These are phyloP conservation scores for Triticum timopheevii DNA, from an alignment of 176 grass and related monocot genomes.

Conservation along the genomic window DNA sequence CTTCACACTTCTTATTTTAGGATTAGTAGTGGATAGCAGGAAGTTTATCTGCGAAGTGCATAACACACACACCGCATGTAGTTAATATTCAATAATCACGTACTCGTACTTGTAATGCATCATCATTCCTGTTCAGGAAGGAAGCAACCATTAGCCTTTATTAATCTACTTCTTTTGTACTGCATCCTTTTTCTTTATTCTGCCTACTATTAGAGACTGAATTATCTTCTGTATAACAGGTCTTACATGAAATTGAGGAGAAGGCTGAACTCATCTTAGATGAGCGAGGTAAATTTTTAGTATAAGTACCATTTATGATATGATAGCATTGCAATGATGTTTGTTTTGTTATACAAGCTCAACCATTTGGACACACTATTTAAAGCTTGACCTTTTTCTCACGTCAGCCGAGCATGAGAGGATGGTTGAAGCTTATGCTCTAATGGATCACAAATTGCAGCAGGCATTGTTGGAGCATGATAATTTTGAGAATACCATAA, in stretches of 20 bases:
- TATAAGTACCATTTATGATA: not conserved
- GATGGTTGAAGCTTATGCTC: constrained; percentile 81
- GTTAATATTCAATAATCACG: not conserved
- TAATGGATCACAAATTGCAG: constrained; percentile 96
- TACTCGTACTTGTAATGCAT: not conserved
- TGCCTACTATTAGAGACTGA: constrained; percentile 19
- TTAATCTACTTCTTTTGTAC: not conserved
- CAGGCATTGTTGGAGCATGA: constrained; percentile 89
- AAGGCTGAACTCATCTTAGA: constrained; percentile 96
- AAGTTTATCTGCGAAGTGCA: not conserved
- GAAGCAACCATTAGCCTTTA: not conserved
- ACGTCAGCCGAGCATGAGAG: constrained; percentile 87
- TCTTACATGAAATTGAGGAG: constrained; percentile 95
- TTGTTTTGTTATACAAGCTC: not conserved
- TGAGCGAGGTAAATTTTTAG: constrained; percentile 70
- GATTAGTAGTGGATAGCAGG: not conserved
- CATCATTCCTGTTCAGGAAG: not conserved
- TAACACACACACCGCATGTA: not conserved
- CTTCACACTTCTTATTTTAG: not conserved
- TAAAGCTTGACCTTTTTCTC: constrained; percentile 2
- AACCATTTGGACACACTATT: not conserved
- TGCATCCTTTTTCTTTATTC: not conserved
- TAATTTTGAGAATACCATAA: constrained; percentile 83
- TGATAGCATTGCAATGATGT: not conserved
- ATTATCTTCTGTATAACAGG: constrained; percentile 44